Evolutionary conservation across 73 alveolate genomes (phyloP).

Genomic region (Symbiodinium pilosum): DNA sequence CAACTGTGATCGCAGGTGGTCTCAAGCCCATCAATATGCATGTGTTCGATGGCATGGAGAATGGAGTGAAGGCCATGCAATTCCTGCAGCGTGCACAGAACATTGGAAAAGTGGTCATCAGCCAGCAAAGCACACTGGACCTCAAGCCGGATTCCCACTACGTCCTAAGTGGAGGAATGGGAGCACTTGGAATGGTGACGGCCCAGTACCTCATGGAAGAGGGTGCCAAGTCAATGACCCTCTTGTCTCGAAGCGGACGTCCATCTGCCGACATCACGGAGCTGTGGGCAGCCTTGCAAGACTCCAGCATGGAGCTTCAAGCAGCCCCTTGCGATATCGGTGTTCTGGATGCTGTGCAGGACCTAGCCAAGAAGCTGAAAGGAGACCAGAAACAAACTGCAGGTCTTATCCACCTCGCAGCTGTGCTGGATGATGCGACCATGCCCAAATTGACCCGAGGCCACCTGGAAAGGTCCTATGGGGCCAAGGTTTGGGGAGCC

Average conservation of each 20-base stretch:
- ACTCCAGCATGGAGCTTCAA: conserved; percentile 37
- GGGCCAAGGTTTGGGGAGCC: conserved; percentile 94
- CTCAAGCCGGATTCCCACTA: conserved; percentile 61
- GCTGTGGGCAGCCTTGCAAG: conserved; percentile 67
- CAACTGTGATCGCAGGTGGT: conserved; percentile 17
- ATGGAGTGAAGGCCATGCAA: conserved; percentile 84
- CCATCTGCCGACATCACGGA: conserved; percentile 86
- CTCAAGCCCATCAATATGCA: conserved; percentile 92
- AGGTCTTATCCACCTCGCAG: conserved; percentile 85
- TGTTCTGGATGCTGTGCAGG: conserved; percentile 69
- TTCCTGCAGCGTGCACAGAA: conserved; percentile 94
- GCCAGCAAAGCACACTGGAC: conserved; percentile 58
- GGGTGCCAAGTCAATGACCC: conserved; percentile 86
- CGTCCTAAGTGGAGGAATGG: conserved; percentile 74
- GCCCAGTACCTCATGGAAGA: conserved; percentile 66
- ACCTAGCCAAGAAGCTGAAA: conserved; percentile 26
- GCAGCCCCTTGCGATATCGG: conserved; percentile 77
- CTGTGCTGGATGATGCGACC: conserved; percentile 92
- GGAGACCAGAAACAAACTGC: neutral
- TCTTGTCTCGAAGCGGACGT: conserved; percentile 62
- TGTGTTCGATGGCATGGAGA: conserved; percentile 89
- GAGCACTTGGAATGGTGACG: conserved; percentile 11
- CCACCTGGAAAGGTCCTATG: conserved; percentile 68
- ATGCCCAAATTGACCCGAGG: conserved; percentile 93
- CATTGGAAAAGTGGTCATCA: conserved; percentile 90